These are phyloP conservation scores for Kuraishia borneana DNA, from an alignment of 805 yeast species.

Conservation along the genomic window DNA sequence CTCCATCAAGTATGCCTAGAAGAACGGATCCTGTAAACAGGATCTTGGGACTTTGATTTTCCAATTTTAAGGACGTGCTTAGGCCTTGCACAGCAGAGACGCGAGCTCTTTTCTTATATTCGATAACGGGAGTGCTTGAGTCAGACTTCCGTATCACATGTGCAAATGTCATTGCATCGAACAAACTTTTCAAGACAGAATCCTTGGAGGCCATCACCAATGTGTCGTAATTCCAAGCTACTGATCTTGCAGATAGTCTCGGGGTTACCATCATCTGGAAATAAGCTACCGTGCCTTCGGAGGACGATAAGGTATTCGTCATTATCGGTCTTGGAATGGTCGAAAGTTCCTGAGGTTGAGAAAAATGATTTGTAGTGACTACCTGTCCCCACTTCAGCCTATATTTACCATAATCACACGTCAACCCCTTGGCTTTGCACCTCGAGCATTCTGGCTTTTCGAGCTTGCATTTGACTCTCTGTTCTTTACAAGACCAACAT, in stretches of 20 bases:
- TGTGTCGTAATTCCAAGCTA: conserved; percentile 4
- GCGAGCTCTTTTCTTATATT: conserved; percentile 6
- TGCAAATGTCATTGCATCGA: conserved; percentile 10
- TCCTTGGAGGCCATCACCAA: conserved; percentile 1
- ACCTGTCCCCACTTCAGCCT: conserved; percentile 32
- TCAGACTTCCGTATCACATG: conserved; percentile 9
- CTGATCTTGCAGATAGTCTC: conserved; percentile 12
- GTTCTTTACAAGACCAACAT: conserved; percentile 36
- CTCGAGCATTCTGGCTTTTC: conserved; percentile 27
- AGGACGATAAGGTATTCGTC: too few relatives aligned
- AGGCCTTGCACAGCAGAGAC: conserved; percentile 8
- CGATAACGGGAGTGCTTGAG: not conserved
- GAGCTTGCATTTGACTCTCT: conserved; percentile 37
- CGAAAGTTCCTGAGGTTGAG: too few relatives aligned
- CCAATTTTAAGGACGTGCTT: not conserved
- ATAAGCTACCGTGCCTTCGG: conserved; percentile 9
- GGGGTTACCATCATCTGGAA: conserved; percentile 13
- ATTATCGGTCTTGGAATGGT: too few relatives aligned
- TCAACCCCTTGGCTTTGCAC: conserved; percentile 24
- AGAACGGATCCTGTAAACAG: conserved; percentile 12
- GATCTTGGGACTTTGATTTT: conserved; percentile 4
- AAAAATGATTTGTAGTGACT: conserved; percentile 13
- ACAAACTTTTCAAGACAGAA: conserved; percentile 9
- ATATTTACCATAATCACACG: conserved; percentile 31
- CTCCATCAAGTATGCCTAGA: conserved; percentile 15